phyloP scores from a whole-genome alignment of 805 yeast species.

The Spathaspora sp. region DNA sequence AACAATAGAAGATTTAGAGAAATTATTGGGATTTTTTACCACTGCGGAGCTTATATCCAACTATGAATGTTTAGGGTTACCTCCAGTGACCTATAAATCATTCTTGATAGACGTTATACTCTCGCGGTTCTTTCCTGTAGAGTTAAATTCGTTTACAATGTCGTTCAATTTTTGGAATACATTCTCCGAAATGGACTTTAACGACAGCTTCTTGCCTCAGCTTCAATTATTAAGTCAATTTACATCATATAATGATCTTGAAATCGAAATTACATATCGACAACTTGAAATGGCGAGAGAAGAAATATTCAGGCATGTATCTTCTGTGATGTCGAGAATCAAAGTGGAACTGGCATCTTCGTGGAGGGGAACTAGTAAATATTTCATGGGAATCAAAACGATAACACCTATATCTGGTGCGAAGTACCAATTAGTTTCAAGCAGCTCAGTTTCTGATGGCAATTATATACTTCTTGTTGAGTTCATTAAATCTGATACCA shows the following conservation, averaged over 20 bases:
- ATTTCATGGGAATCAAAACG: constrained; percentile 17
- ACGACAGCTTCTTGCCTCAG: not conserved
- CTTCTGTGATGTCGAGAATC: constrained; percentile 12
- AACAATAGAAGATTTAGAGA: not conserved
- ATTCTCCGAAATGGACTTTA: not conserved
- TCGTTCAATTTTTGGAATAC: constrained; percentile 1
- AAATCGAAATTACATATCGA: not conserved
- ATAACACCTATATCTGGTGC: not conserved
- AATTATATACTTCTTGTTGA: constrained; percentile 21
- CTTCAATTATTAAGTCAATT: not conserved
- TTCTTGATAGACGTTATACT: not conserved
- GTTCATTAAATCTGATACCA: constrained; percentile 16
- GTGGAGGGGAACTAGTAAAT: constrained; percentile 26
- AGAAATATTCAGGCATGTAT: not conserved
- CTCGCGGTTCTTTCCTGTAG: not conserved
- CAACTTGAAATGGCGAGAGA: not conserved
- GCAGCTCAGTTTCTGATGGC: constrained; percentile 15
- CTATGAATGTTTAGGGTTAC: not conserved
- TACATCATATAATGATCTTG: not conserved
- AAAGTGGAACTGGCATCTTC: constrained; percentile 11
- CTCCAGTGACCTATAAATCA: not conserved
- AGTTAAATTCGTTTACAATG: not conserved
- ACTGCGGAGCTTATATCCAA: not conserved
- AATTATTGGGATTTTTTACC: not conserved
- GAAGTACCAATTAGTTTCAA: constrained; percentile 7